A percentile compares a stretch with the other conserved stretches of the same genome.
phyloP scores from a whole-genome alignment of 2,329 filamentous ascomycete genomes.

The Penicillium brasilianum region DNA sequence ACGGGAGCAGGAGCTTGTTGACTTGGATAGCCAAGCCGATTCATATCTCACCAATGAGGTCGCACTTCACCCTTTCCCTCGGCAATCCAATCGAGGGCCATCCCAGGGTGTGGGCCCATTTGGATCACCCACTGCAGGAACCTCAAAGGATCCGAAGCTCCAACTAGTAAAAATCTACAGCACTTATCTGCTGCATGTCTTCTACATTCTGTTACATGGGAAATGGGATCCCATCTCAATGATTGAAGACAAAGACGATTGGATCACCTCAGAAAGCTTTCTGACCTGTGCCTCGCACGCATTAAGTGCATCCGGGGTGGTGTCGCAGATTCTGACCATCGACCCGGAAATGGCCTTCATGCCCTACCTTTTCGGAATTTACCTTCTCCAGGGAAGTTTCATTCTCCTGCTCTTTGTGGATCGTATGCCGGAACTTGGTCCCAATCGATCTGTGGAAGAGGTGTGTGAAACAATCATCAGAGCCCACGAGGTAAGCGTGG shows the following conservation, averaged over 20 bases:
- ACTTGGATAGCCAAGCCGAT: conserved; percentile 34
- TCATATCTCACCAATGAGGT: conserved; percentile 1
- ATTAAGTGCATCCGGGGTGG: conserved; percentile 53
- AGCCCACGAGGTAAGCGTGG: conserved; percentile 58
- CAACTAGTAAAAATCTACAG: conserved; percentile 54
- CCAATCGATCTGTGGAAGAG: conserved; percentile 53
- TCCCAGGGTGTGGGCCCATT: neutral
- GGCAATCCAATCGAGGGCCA: neutral
- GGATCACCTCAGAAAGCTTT: conserved; percentile 55
- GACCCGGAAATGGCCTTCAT: conserved; percentile 59
- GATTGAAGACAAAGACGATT: conserved; percentile 56
- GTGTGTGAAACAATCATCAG: conserved; percentile 58
- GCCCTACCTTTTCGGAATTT: conserved; percentile 60
- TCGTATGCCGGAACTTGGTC: conserved; percentile 54
- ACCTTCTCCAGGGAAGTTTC: conserved; percentile 58
- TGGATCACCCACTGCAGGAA: neutral
- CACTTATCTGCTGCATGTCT: conserved; percentile 55
- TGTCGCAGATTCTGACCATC: conserved; percentile 53
- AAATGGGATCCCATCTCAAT: conserved; percentile 59
- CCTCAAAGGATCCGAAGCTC: conserved; percentile 13
- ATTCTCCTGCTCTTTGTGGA: conserved; percentile 57
- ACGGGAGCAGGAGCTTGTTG: conserved; percentile 48
- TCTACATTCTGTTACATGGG: conserved; percentile 55
- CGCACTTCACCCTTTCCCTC: neutral
- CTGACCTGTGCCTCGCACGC: conserved; percentile 54